phyloP scores from a whole-genome alignment of 2,329 filamentous ascomycete species.

The Sarocladiaceae sp. region DNA sequence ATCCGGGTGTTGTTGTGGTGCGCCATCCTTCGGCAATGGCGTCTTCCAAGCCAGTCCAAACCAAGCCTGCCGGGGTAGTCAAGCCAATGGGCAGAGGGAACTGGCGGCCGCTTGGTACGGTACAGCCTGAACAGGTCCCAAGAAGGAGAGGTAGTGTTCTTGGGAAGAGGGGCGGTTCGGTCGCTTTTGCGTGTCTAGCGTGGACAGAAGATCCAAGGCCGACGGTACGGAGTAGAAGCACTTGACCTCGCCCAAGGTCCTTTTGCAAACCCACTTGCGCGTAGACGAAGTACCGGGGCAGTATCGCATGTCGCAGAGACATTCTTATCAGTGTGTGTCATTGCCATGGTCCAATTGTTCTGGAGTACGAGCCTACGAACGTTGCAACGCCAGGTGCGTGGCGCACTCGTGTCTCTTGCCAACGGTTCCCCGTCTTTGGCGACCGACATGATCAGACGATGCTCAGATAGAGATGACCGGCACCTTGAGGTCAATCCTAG shows the following conservation, averaged over 20 bases:
- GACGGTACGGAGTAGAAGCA: neutral
- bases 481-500: no score
- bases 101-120: conserved; percentile 1
- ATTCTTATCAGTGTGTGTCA: neutral
- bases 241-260: conserved; percentile 5
- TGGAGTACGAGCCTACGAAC: no score
- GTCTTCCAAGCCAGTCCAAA: conserved; percentile 3
- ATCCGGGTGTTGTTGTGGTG: conserved; percentile 7
- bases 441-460: no score
- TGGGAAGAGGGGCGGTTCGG: conserved; percentile 1
- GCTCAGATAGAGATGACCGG: no score
- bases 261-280: conserved; percentile 8
- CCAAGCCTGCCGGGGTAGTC: conserved; percentile 8
- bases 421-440: no score
- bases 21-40: conserved; percentile 9
- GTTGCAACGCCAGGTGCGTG: no score
- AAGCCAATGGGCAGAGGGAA: neutral
- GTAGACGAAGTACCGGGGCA: conserved; percentile 4
- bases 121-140: neutral
- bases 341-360: neutral
- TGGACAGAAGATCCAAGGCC: no score
- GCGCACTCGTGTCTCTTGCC: no score
- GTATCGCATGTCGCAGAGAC: neutral
- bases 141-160: neutral
- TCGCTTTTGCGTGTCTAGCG: conserved; percentile 4